Evolutionary conservation across 352 stramenopile genomes (phyloP).

Genomic region (Phytophthora capsici): DNA sequence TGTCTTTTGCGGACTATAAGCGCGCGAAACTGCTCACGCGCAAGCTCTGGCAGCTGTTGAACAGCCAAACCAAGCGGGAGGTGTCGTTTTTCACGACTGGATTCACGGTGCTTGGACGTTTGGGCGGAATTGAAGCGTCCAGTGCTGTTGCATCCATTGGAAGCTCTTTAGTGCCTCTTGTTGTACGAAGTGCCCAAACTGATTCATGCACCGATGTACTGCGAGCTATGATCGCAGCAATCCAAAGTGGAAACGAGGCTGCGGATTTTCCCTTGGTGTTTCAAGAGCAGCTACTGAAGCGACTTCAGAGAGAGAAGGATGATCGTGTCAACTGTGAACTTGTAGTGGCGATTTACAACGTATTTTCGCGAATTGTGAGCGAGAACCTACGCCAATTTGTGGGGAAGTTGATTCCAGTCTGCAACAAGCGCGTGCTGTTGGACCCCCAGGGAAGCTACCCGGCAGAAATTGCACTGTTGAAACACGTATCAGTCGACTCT

Average conservation of each 20-base stretch:
- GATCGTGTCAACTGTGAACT: conserved; percentile 26
- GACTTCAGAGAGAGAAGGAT: conserved; percentile 24
- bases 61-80: conserved; percentile 8
- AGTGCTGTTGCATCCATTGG: conserved; percentile 27
- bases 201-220: conserved; percentile 24
- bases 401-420: conserved; percentile 21
- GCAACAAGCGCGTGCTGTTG: conserved; percentile 32
- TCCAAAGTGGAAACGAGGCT: conserved; percentile 22
- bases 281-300: conserved; percentile 32
- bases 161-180: conserved; percentile 40
- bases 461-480: conserved; percentile 28
- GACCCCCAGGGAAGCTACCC: conserved; percentile 10
- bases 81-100: conserved; percentile 42
- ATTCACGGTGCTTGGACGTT: conserved; percentile 37
- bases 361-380: conserved; percentile 36
- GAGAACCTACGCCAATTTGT: conserved; percentile 21
- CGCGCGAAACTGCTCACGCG: conserved; percentile 43
- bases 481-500: conserved; percentile 23
- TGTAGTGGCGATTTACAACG: conserved; percentile 33
- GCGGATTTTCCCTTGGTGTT: conserved; percentile 26
- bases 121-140: conserved; percentile 37
- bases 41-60: conserved; percentile 51
- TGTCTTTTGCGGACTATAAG: conserved; percentile 42
- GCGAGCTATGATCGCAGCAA: conserved; percentile 28
- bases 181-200: conserved; percentile 30